A percentile compares a stretch with the other conserved stretches of the same genome.
Evolutionary conservation across 1,284 basidiomycete species (phyloP).

Genomic region (Pyrrhoderma noxium): DNA sequence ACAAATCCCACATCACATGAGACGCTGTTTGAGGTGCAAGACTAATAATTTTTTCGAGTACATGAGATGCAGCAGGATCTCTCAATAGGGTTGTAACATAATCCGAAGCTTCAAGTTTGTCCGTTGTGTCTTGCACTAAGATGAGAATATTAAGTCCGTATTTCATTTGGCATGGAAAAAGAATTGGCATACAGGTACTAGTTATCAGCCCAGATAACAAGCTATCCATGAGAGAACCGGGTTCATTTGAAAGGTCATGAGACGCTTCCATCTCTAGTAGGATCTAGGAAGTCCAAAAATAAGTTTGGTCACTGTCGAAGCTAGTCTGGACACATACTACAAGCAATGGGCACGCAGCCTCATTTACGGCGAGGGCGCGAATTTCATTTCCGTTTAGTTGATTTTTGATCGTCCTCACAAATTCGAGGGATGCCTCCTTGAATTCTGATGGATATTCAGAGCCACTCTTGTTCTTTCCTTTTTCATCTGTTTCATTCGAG

Average conservation of each 20-base stretch:
- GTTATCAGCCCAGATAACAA: constrained; percentile 76
- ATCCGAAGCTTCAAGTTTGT: constrained; percentile 49
- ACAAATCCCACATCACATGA: constrained; percentile 62
- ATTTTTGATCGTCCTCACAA: constrained; percentile 49
- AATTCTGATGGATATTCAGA: constrained; percentile 46
- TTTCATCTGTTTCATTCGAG: constrained; percentile 23
- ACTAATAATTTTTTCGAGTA: constrained; percentile 71
- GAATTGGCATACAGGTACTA: constrained; percentile 45
- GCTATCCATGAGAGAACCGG: constrained; percentile 75
- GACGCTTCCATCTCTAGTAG: constrained; percentile 73
- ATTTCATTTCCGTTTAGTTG: constrained; percentile 67
- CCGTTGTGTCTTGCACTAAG: constrained; percentile 32
- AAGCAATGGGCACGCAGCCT: constrained; percentile 69
- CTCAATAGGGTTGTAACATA: constrained; percentile 75
- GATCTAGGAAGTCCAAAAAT: constrained; percentile 42
- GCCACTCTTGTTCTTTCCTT: constrained; percentile 34
- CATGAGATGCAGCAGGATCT: constrained; percentile 81
- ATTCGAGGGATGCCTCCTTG: constrained; percentile 37
- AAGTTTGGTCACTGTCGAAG: neutral
- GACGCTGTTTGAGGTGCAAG: constrained; percentile 61
- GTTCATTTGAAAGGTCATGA: constrained; percentile 46
- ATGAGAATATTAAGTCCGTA: constrained; percentile 3
- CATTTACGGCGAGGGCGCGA: constrained; percentile 72
- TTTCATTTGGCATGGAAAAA: neutral
- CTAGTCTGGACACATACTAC: constrained; percentile 48